A percentile compares a stretch with the other conserved stretches of the same genome.
Evolutionary conservation across 2,329 filamentous ascomycete genomes (phyloP).

Genomic region (Arthrobotrys sinensis): DNA sequence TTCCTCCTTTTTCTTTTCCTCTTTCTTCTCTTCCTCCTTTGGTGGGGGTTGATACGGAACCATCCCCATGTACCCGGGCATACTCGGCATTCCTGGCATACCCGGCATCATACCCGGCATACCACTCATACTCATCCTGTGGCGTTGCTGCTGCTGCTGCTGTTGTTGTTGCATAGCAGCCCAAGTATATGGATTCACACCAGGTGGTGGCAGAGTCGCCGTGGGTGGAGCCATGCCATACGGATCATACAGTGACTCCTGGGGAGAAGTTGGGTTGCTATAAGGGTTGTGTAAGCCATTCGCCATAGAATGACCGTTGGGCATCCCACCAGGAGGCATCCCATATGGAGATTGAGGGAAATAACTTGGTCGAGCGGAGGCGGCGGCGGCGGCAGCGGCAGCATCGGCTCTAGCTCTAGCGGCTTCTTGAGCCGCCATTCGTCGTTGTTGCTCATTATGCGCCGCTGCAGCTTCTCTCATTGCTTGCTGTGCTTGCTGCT

Average conservation of each 20-base stretch:
- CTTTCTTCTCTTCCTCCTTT: conserved; percentile 63
- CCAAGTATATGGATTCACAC: conserved; percentile 51
- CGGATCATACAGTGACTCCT: conserved; percentile 42
- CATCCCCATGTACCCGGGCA: conserved; percentile 56
- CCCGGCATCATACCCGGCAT: conserved; percentile 32
- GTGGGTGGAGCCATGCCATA: conserved; percentile 45
- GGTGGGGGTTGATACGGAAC: conserved; percentile 58
- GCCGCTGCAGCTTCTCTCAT: conserved; percentile 55
- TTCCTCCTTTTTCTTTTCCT: conserved; percentile 64
- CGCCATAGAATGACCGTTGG: conserved; percentile 46
- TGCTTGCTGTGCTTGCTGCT: conserved; percentile 34
- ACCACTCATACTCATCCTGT: conserved; percentile 41
- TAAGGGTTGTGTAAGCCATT: conserved; percentile 53
- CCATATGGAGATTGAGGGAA: conserved; percentile 44
- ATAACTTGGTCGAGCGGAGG: conserved; percentile 32
- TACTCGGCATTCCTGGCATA: conserved; percentile 37
- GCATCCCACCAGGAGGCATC: conserved; percentile 25
- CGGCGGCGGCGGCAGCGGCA: conserved; percentile 42
- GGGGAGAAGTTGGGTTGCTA: conserved; percentile 41
- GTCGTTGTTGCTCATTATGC: conserved; percentile 53
- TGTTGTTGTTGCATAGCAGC: conserved; percentile 43
- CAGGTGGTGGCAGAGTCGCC: conserved; percentile 29
- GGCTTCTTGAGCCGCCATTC: conserved; percentile 28
- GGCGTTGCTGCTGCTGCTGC: conserved; percentile 20
- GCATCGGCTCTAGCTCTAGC: conserved; percentile 37